phyloP scores from a whole-genome alignment of 768 basidiomycete species.

The Fomitopsis serialis region DNA sequence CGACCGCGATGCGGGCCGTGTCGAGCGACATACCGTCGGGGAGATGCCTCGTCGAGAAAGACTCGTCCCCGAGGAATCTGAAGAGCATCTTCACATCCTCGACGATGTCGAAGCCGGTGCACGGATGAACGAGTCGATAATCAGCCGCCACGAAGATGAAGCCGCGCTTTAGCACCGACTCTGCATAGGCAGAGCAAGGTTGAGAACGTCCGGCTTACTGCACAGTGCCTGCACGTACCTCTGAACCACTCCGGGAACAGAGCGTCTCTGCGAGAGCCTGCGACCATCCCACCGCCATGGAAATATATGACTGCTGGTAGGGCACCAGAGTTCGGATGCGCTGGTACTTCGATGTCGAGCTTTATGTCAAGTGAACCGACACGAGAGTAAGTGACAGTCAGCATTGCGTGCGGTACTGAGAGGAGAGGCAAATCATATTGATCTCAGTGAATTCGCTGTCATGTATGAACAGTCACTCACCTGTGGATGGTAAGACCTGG shows the following conservation, averaged over 20 bases:
- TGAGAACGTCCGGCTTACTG: background rate
- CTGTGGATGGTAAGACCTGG: too few relatives aligned
- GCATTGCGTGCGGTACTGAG: too few relatives aligned
- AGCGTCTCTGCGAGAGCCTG: background rate
- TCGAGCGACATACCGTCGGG: background rate
- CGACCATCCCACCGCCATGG: background rate
- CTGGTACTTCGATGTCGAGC: background rate
- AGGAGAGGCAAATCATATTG: too few relatives aligned
- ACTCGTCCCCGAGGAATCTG: conserved; percentile 29
- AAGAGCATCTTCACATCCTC: conserved; percentile 56
- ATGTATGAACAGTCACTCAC: too few relatives aligned
- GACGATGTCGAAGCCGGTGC: conserved; percentile 51
- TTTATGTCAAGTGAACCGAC: background rate
- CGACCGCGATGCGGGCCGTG: background rate
- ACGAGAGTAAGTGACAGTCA: background rate
- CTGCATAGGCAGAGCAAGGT: background rate
- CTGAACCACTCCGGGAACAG: background rate
- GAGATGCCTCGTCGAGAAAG: background rate
- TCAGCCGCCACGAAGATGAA: conserved; percentile 42
- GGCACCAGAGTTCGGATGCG: background rate
- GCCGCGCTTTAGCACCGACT: background rate
- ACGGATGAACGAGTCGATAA: conserved; percentile 48
- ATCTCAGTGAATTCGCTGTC: too few relatives aligned
- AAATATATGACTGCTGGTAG: background rate
- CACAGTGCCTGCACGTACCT: background rate